Conservation (phyloP, 2,329 filamentous ascomycete species). For the Colletotrichum sp. region DNA sequence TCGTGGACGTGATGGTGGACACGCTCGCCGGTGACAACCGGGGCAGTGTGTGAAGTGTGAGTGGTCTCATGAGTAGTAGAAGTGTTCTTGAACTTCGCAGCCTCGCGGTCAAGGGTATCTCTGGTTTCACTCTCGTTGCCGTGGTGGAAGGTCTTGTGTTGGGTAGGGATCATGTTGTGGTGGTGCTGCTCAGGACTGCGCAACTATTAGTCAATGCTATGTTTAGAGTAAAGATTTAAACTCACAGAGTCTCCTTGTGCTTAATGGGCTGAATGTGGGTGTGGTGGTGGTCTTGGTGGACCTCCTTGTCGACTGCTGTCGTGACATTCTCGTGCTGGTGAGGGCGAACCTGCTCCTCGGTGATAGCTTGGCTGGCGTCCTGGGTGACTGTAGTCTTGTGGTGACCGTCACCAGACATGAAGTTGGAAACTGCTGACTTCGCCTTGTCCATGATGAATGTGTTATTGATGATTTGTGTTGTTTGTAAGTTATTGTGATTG, state of each 20-base stretch:
- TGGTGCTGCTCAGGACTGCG: conserved; percentile 64
- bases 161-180: conserved; percentile 61
- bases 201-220: not conserved
- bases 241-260: conserved; percentile 45
- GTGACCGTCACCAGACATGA: conserved; percentile 66
- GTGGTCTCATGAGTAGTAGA: conserved; percentile 33
- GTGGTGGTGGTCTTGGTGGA: conserved; percentile 77
- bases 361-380: conserved; percentile 63
- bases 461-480: not conserved
- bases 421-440: conserved; percentile 65
- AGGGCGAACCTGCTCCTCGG: conserved; percentile 64
- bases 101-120: conserved; percentile 55
- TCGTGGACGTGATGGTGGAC: conserved; percentile 62
- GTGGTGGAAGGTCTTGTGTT: conserved; percentile 68
- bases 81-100: conserved; percentile 34
- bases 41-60: conserved; percentile 27
- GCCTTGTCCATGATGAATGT: conserved; percentile 64
- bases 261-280: conserved; percentile 70
- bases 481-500: rapidly evolving
- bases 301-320: conserved; percentile 70
- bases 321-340: conserved; percentile 66
- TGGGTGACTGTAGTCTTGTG: conserved; percentile 76
- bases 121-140: conserved; percentile 56
- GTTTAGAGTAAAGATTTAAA: conserved; percentile 21
- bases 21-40: conserved; percentile 32